These are phyloP conservation scores for Moelleriella libera DNA, from an alignment of 2,329 filamentous ascomycete genomes.

Conservation along the genomic window DNA sequence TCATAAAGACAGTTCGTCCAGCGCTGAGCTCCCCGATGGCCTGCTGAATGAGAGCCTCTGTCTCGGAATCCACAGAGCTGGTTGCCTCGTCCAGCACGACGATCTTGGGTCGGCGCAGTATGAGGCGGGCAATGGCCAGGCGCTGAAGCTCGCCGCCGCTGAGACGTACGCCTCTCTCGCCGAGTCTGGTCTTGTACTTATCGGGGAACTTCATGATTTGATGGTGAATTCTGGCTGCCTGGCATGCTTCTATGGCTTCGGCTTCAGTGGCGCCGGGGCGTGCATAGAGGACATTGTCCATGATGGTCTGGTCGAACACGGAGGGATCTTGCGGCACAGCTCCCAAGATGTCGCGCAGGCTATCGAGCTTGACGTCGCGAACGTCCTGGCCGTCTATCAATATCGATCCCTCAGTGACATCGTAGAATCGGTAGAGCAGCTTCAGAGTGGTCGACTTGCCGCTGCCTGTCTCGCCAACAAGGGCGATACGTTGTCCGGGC, in stretches of 20 bases:
- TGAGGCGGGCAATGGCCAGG: constrained; percentile 28
- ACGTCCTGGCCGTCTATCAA: constrained; percentile 46
- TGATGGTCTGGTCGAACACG: constrained; percentile 49
- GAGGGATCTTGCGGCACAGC: constrained; percentile 51
- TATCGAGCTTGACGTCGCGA: constrained; percentile 40
- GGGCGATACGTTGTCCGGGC: constrained; percentile 40
- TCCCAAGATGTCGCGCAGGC: constrained; percentile 43
- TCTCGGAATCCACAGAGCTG: constrained; percentile 30
- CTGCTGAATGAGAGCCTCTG: constrained; percentile 28
- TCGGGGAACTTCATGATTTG: constrained; percentile 45
- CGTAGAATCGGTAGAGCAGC: constrained; percentile 46
- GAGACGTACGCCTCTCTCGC: constrained; percentile 32
- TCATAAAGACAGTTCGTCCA: constrained; percentile 35
- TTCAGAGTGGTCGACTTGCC: constrained; percentile 51
- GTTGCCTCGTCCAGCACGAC: constrained; percentile 34
- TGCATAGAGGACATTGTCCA: constrained; percentile 52
- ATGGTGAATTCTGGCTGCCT: constrained; percentile 48
- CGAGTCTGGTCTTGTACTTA: constrained; percentile 31
- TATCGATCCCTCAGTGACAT: constrained; percentile 38
- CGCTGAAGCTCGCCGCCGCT: constrained; percentile 37
- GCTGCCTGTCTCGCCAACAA: constrained; percentile 48
- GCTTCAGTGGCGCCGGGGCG: constrained; percentile 44
- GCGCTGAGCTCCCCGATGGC: constrained; percentile 29
- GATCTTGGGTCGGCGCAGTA: constrained; percentile 14
- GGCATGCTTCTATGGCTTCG: constrained; percentile 46